phyloP scores from a whole-genome alignment of 345 rosid genomes.

The Eucalyptus tenuipes region DNA sequence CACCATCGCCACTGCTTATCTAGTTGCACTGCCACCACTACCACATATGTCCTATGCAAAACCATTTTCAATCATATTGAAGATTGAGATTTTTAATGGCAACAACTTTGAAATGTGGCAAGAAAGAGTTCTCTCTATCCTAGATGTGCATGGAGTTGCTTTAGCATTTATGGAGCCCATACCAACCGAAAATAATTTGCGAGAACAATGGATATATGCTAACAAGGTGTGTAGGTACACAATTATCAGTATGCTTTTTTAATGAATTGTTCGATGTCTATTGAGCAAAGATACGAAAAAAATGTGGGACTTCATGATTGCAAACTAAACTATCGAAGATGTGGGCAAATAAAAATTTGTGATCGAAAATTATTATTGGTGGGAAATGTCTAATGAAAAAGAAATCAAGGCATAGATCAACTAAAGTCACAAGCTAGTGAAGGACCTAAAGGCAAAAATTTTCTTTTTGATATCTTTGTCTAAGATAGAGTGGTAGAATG shows the following conservation, averaged over 20 bases:
- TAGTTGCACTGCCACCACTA: not conserved
- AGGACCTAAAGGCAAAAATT: not conserved
- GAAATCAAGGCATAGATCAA: not conserved
- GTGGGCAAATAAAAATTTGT: not conserved
- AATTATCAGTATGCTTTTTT: not conserved
- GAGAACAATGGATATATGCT: not conserved
- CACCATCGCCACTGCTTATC: not conserved
- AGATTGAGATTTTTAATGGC: not conserved
- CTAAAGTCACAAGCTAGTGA: not conserved
- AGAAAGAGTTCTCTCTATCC: not conserved
- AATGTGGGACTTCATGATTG: not conserved
- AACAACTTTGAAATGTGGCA: not conserved
- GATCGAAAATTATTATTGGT: not conserved
- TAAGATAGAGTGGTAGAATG: too few relatives aligned
- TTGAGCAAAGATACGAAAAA: not conserved
- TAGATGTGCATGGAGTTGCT: not conserved
- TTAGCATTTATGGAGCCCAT: not conserved
- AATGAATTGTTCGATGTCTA: not conserved
- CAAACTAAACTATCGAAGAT: not conserved
- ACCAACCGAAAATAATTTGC: not conserved
- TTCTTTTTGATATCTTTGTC: too few relatives aligned
- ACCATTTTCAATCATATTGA: not conserved
- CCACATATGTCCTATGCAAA: not conserved
- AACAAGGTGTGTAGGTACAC: not conserved
- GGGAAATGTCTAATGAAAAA: not conserved